Percentiles rank a stretch among this genome's conserved stretches.
These are phyloP conservation scores for Aspergillus neoniger DNA, from an alignment of 2,329 filamentous ascomycete genomes.

Conservation along the genomic window DNA sequence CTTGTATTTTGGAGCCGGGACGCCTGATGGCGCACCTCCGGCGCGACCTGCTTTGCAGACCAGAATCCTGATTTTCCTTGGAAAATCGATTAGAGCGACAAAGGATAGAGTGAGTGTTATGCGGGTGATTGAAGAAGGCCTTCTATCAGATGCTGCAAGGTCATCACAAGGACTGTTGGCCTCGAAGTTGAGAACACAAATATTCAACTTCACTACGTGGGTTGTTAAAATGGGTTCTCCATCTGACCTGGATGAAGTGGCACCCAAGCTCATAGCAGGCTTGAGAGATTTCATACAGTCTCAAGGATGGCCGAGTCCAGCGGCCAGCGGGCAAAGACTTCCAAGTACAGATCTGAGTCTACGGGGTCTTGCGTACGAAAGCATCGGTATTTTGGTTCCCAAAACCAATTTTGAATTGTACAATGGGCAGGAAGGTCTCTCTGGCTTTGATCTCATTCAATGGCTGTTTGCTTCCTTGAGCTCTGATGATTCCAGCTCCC, in stretches of 20 bases:
- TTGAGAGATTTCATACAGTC: constrained; percentile 73
- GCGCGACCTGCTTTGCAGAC: constrained; percentile 72
- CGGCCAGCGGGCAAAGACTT: constrained; percentile 53
- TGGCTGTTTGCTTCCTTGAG: constrained; percentile 85
- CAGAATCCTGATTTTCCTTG: constrained; percentile 72
- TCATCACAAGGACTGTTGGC: constrained; percentile 68
- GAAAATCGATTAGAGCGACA: constrained; percentile 74
- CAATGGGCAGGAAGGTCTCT: constrained; percentile 37
- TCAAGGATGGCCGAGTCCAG: constrained; percentile 78
- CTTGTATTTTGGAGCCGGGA: constrained; percentile 67
- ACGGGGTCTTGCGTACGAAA: constrained; percentile 83
- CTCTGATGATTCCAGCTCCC: constrained; percentile 72
- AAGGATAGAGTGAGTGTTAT: constrained; percentile 68
- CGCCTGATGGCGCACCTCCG: constrained; percentile 44
- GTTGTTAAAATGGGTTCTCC: constrained; percentile 71
- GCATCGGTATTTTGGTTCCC: constrained; percentile 74
- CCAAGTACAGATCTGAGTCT: constrained; percentile 65
- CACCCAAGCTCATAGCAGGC: constrained; percentile 66
- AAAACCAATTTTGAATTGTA: constrained; percentile 43
- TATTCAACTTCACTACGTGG: constrained; percentile 87
- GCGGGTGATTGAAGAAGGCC: constrained; percentile 66
- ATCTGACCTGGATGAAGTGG: constrained; percentile 64
- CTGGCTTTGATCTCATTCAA: constrained; percentile 58
- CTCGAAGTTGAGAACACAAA: constrained; percentile 74
- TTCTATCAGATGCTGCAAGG: constrained; percentile 50